phyloP scores from a whole-genome alignment of 2,329 filamentous ascomycete species.

The Alternaria conjuncta region DNA sequence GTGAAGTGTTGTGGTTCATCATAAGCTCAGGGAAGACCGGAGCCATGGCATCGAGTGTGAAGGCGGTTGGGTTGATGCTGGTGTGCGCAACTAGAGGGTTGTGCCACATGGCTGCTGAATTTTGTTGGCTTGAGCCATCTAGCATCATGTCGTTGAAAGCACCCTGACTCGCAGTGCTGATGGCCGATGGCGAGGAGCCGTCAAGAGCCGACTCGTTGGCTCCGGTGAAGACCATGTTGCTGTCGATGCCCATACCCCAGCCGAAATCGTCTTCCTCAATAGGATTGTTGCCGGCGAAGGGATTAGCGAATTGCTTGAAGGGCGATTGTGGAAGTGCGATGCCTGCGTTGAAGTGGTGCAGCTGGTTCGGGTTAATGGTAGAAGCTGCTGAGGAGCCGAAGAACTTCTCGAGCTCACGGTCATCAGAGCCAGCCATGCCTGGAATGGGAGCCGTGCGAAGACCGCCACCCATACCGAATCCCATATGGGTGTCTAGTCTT shows the following conservation, averaged over 20 bases:
- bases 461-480: slow-evolving; percentile 69
- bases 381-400: slow-evolving; percentile 65
- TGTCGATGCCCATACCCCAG: slow-evolving; percentile 84
- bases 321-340: slow-evolving; percentile 65
- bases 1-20: slow-evolving; percentile 72
- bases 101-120: slow-evolving; percentile 49
- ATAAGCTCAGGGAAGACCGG: slow-evolving; percentile 78
- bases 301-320: slow-evolving; percentile 50
- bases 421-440: slow-evolving; percentile 58
- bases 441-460: slow-evolving; percentile 76
- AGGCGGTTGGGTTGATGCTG: slow-evolving; percentile 69
- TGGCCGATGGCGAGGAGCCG: slow-evolving; percentile 92
- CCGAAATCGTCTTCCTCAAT: slow-evolving; percentile 79
- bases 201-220: slow-evolving; percentile 82
- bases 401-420: slow-evolving; percentile 72
- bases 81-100: slow-evolving; percentile 68
- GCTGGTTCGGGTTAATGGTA: slow-evolving; percentile 69
- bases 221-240: slow-evolving; percentile 61
- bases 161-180: slow-evolving; percentile 92
- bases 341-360: slow-evolving; percentile 89
- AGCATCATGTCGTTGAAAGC: slow-evolving; percentile 91
- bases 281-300: slow-evolving; percentile 66
- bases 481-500: slow-evolving; percentile 82
- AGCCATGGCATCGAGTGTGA: slow-evolving; percentile 75
- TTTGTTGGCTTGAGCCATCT: slow-evolving; percentile 65